Base-by-base conservation (phyloP, 2,329 filamentous ascomycete species). In the Penicillium olsonii region DNA sequence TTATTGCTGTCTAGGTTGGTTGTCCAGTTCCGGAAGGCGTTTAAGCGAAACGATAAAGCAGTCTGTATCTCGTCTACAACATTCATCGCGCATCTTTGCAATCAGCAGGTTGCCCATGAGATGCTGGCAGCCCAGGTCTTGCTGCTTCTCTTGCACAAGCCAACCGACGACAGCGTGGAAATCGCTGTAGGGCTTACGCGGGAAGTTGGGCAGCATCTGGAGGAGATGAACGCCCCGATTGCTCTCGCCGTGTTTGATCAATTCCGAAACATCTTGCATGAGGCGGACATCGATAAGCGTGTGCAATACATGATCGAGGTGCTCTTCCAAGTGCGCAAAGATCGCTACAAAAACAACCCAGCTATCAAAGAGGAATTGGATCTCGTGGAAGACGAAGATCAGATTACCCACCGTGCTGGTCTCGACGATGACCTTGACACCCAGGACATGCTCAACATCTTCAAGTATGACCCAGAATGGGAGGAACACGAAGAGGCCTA, bases 221-320 rank as follows among this genome's bases (percentile, higher is more conserved):
- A 97, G 68, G 92, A 96, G 68, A 96, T 97, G 91, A 95, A 90
- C 66, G 82, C 85, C 1, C 82, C 88, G 10, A 95, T 97, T 63
- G 86, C 91, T 24, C 83, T 92, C 58, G 88, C 87, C 19, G 90
- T 99, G 7, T 99, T 95, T 66, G 94, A 99, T 65, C 92, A 96
- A 70, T 95, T 99, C 77, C 80, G 94, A 61, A 92, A 87, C 62
- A 96, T 97, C 56, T 77, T 99, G 8, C 92, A 99, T 75, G 94
- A 99, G 71, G 91, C 91, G 37, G 92, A 94, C 66, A 96, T 99
- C 68, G 92, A 97, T 68, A 96, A 96, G 78, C 83, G 94, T 57
- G 92, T 92, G n/a, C 94, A 99, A 74, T 99, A 97, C 73, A 96
- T 96, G 89, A 92, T 99, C 49, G 94, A 99, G 70, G 94, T 97